Evolutionary conservation across 1,139 yeast genomes (phyloP).

Genomic region (Scheffersomyces segobiensis): DNA sequence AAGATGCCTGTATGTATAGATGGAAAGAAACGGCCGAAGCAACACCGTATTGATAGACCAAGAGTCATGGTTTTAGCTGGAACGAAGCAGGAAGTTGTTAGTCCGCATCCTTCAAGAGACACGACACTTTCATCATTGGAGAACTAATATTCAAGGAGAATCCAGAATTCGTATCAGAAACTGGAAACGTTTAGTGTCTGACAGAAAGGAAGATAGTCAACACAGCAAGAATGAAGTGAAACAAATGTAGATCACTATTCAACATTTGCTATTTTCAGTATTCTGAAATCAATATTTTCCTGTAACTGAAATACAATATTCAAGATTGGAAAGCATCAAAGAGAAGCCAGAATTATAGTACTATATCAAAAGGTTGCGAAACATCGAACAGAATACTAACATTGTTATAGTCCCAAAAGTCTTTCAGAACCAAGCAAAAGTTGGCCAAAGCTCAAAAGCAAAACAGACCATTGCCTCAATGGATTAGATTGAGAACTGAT

Average conservation of each 20-base stretch:
- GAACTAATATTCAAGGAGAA: background rate
- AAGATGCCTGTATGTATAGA: slow-evolving; percentile 31
- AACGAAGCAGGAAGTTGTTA: background rate
- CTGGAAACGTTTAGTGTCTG: background rate
- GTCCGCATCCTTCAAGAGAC: background rate
- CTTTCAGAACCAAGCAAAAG: slow-evolving; percentile 98
- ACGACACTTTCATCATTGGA: background rate
- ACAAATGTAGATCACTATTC: background rate
- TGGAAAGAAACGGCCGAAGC: background rate
- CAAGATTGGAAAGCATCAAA: no score
- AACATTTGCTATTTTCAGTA: background rate
- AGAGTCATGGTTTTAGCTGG: background rate
- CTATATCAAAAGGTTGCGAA: background rate
- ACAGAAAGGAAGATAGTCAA: background rate
- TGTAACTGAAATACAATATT: background rate
- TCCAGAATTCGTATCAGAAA: background rate
- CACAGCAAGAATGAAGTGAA: background rate
- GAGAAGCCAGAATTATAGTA: background rate
- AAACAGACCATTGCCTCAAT: slow-evolving; percentile 99
- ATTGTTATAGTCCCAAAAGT: slow-evolving; percentile 77
- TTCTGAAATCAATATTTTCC: background rate
- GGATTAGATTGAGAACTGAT: slow-evolving; percentile 99
- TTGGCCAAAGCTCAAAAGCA: slow-evolving; percentile 99
- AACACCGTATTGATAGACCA: background rate
- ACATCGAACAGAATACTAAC: slow-evolving; percentile 17